Conservation (phyloP, 208 protist genomes). For the Leishmania braziliensis region DNA sequence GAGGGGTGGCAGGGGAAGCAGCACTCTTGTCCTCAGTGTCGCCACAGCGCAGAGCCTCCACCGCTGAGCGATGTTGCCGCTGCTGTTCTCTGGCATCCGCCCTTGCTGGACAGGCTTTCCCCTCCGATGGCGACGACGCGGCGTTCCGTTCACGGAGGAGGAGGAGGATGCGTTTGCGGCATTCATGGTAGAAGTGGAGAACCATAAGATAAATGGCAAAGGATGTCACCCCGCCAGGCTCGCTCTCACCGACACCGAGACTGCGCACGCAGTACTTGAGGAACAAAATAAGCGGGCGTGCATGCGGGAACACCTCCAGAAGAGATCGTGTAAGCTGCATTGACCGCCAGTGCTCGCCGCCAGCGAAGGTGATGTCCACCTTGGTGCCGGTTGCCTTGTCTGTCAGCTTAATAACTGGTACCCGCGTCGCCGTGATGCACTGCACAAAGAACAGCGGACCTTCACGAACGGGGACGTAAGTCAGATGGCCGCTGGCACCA, state of each 20-base stretch:
- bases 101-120: not conserved
- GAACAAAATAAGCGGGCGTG: slow-evolving; percentile 76
- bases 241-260: slow-evolving; percentile 65
- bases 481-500: slow-evolving; percentile 20
- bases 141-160: slow-evolving; percentile 40
- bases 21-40: not conserved
- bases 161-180: slow-evolving; percentile 35
- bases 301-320: slow-evolving; percentile 59
- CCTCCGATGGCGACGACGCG: not conserved
- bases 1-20: not conserved
- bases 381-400: slow-evolving; percentile 64
- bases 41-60: not conserved
- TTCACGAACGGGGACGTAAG: slow-evolving; percentile 56
- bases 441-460: slow-evolving; percentile 73
- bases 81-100: slow-evolving; percentile 1
- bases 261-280: slow-evolving; percentile 80
- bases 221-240: slow-evolving; percentile 77
- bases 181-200: slow-evolving; percentile 82
- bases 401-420: slow-evolving; percentile 85
- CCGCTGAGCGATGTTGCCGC: slow-evolving; percentile 1
- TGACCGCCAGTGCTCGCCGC: slow-evolving; percentile 85
- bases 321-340: slow-evolving; percentile 79
- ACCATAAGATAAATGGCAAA: slow-evolving; percentile 90
- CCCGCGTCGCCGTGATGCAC: slow-evolving; percentile 74
- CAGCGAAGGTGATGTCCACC: slow-evolving; percentile 85